Conservation (phyloP, 192 early-diverging fungal genomes). For the Phycomyces nitens region DNA sequence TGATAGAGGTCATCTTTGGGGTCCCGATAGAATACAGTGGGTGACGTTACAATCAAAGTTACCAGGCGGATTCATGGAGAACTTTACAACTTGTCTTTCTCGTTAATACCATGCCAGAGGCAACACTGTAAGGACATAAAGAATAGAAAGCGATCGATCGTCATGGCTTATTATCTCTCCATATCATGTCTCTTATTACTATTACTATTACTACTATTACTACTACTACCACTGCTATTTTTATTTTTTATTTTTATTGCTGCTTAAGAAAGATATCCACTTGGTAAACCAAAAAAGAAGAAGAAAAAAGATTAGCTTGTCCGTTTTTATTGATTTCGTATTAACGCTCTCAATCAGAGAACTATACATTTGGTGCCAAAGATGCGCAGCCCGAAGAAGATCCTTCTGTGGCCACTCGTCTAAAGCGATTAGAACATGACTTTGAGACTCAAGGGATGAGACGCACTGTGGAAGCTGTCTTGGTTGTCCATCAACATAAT, state of each 20-base stretch:
- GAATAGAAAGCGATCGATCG: background rate
- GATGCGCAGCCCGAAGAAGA: constrained; percentile 71
- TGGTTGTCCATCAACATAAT: constrained; percentile 75
- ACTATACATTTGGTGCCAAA: constrained; percentile 72
- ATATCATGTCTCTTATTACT: background rate
- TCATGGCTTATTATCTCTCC: background rate
- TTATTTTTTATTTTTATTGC: constrained; percentile 18
- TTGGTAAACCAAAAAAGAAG: constrained; percentile 10
- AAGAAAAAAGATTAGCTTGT: background rate
- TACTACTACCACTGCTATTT: too few relatives aligned
- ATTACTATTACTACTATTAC: too few relatives aligned
- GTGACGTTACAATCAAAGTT: background rate
- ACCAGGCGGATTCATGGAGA: background rate
- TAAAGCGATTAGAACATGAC: constrained; percentile 58
- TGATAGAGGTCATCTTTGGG: background rate
- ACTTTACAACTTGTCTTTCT: background rate
- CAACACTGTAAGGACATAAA: constrained; percentile 6
- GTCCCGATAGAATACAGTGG: background rate
- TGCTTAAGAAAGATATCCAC: constrained; percentile 15
- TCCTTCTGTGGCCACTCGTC: constrained; percentile 52
- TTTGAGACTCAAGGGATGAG: constrained; percentile 65
- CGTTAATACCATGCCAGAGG: constrained; percentile 9
- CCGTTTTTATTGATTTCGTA: too few relatives aligned
- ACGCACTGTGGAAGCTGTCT: constrained; percentile 65
- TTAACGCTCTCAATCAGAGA: constrained; percentile 23